Conservation (phyloP, 2,329 filamentous ascomycete genomes). For the Verticillium longisporum region DNA sequence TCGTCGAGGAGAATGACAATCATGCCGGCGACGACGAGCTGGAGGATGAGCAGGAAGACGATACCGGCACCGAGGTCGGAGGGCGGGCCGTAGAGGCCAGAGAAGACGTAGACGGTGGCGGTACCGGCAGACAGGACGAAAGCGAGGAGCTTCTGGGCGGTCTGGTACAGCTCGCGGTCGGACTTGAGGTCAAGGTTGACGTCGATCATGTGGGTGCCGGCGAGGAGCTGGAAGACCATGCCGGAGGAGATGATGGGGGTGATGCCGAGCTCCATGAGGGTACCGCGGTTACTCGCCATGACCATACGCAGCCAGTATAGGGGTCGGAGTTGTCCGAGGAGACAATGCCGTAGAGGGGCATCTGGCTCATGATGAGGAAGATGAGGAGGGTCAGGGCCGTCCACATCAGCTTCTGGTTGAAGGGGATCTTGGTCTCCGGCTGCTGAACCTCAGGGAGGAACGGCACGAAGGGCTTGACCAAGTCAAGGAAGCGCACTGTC, state of each 20-base stretch:
- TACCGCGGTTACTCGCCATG: slow-evolving; percentile 97
- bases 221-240: slow-evolving; percentile 99
- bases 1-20: slow-evolving; percentile 99
- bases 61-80: slow-evolving; percentile 96
- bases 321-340: slow-evolving; percentile 97
- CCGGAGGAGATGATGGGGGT: slow-evolving; percentile 99
- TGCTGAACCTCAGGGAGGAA: slow-evolving; percentile 98
- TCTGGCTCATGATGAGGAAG: slow-evolving; percentile 99
- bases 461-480: slow-evolving; percentile 99
- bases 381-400: slow-evolving; percentile 90
- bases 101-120: slow-evolving; percentile 96
- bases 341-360: slow-evolving; percentile 98
- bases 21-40: slow-evolving; percentile 94
- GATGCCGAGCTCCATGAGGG: slow-evolving; percentile 92
- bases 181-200: slow-evolving; percentile 99
- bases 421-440: slow-evolving; percentile 96
- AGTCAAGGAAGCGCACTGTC: slow-evolving; percentile 95
- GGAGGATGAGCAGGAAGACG: slow-evolving; percentile 95
- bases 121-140: slow-evolving; percentile 97
- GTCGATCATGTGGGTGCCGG: slow-evolving; percentile 98
- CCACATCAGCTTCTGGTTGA: slow-evolving; percentile 98
- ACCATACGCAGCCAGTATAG: slow-evolving; percentile 99
- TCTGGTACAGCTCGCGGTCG: slow-evolving; percentile 99
- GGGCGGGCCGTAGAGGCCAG: slow-evolving; percentile 93
- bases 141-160: slow-evolving; percentile 96